These are phyloP conservation scores for Calonectria montana DNA, from an alignment of 2,329 filamentous ascomycete species.

Conservation along the genomic window DNA sequence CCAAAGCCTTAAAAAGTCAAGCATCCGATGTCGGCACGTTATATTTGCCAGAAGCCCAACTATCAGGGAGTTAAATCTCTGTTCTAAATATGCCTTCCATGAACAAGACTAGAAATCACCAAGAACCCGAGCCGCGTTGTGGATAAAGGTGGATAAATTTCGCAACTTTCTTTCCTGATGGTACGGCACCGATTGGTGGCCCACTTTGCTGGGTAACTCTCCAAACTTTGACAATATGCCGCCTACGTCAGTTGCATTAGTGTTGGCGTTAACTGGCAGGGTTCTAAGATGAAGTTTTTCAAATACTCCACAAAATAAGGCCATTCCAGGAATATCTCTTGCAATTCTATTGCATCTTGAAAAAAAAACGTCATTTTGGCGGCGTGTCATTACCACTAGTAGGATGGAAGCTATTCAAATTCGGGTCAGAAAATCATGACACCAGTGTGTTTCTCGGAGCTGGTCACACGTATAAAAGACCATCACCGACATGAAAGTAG, in stretches of 20 bases:
- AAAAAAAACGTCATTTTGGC: too few species aligned
- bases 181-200: not conserved
- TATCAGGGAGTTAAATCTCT: not conserved
- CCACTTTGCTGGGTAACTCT: not conserved
- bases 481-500: too few species aligned
- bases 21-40: not conserved
- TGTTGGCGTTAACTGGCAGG: not conserved
- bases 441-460: too few species aligned
- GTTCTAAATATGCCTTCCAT: not conserved
- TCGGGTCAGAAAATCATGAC: too few species aligned
- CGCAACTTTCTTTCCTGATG: not conserved
- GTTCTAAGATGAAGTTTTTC: not conserved
- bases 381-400: too few species aligned
- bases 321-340: not conserved
- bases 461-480: too few species aligned
- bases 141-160: not conserved
- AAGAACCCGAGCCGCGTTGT: not conserved
- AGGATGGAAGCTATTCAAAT: too few species aligned
- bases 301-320: not conserved
- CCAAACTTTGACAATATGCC: not conserved
- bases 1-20: not conserved
- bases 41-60: not conserved
- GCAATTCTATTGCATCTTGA: not conserved
- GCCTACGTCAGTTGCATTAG: not conserved
- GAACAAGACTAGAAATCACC: not conserved